Conservation (phyloP, 2,329 filamentous ascomycete species). For the Stenocarpella maydis region DNA sequence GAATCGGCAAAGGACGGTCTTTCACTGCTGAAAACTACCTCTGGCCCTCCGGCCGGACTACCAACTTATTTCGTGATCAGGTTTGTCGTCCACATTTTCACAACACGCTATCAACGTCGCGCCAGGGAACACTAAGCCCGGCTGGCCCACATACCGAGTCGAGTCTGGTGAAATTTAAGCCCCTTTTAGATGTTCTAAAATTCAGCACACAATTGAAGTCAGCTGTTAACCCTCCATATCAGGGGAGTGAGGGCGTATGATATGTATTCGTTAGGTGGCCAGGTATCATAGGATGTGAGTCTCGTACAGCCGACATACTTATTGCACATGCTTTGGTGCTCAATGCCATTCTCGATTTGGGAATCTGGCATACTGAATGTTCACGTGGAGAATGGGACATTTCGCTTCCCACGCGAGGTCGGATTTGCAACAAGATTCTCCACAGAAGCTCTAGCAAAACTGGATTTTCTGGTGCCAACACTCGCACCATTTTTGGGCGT, state of each 20-base stretch:
- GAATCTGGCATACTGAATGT: neutral
- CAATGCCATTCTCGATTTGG: neutral
- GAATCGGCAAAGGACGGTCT: neutral
- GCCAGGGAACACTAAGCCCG: neutral
- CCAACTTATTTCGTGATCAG: neutral
- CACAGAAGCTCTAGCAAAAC: conserved; percentile 20
- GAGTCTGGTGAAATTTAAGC: neutral
- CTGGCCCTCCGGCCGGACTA: neutral
- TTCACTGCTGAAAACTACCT: neutral
- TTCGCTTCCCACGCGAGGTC: conserved; percentile 19
- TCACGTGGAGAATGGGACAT: neutral
- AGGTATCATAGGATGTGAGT: neutral
- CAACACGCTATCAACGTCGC: conserved; percentile 5
- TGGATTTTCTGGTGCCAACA: conserved; percentile 3
- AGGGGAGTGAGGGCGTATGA: no score
- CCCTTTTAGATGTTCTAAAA: neutral
- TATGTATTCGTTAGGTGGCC: neutral
- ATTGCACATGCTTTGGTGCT: neutral
- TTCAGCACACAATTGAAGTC: neutral
- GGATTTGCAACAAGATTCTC: conserved; percentile 4
- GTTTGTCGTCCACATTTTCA: conserved; percentile 16
- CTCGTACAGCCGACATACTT: neutral
- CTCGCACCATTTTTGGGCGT: conserved; percentile 9
- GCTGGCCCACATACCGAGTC: conserved; percentile 15
- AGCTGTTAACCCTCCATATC: no score